Conservation (phyloP, 176 grass and related monocot species). For the Saccharum officinarum region DNA sequence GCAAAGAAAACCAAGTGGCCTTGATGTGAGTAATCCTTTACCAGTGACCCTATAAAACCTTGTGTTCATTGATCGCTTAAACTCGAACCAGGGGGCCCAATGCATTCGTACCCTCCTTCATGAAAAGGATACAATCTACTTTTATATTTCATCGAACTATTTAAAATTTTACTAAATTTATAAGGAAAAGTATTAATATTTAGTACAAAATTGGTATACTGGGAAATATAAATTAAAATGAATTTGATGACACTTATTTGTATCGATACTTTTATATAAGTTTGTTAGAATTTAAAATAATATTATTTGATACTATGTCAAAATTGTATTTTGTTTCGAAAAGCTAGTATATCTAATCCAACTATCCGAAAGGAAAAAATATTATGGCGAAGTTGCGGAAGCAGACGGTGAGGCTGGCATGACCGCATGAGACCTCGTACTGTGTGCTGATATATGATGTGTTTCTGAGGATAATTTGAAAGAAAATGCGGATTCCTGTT, state of each 20-base stretch:
- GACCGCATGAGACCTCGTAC: neutral
- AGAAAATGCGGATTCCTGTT: neutral
- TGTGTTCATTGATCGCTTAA: neutral
- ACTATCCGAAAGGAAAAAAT: neutral
- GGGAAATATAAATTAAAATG: neutral
- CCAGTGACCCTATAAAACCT: neutral
- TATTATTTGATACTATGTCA: neutral
- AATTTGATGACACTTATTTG: neutral
- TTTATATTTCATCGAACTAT: neutral
- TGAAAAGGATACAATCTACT: neutral
- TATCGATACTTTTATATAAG: neutral
- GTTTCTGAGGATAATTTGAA: neutral
- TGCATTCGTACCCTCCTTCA: neutral
- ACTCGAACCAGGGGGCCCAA: neutral
- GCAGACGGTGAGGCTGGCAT: neutral
- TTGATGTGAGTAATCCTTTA: neutral
- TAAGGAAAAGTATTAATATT: neutral
- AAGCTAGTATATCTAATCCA: neutral
- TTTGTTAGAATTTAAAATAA: neutral
- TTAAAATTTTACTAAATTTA: neutral
- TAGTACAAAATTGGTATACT: neutral
- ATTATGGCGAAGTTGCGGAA: neutral
- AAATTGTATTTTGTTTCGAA: neutral
- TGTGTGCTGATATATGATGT: slow-evolving; percentile 3
- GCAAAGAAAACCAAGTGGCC: neutral